Base-by-base conservation (phyloP, 495 filamentous ascomycete species). In the Neurospora sp. region DNA sequence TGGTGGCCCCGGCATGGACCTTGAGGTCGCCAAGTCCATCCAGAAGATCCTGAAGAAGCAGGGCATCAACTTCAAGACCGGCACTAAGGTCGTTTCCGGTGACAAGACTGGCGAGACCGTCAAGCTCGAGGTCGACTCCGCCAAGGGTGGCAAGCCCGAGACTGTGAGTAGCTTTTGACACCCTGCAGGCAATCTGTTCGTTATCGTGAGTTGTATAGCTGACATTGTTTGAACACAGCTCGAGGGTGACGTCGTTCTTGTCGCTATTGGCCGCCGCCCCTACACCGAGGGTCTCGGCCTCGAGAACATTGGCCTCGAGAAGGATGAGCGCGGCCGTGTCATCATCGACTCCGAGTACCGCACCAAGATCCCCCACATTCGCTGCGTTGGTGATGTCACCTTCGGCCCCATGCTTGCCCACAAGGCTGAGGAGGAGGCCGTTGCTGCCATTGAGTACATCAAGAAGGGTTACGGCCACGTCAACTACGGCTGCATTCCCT, bases 351-450 rank as follows among this genome's bases (percentile, higher is more conserved):
- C 93, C 79, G 94, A 99, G 86, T 99, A 97, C 88, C 94, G 96
- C 85, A 98, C 96, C 79, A 97, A 97, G 87, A 82, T 95, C 71
- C 91, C 94, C 14, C 96, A 99, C 86, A 97, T 99, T 83, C 95
- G 96, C 76, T 95, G 94, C 80, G 91, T 99, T 76, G 96, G 96
- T 79, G 96, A 99, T 84, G 93, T 90, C 82, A 99, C 96, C 20
- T 99, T 98, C 84, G 96, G 96, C 20, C 96, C 96, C 78, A 99
- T 99, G 96, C 91, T 99, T 79, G 96, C 96, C 70, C 96, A 99
- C 89, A 99, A 99, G 89, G 96, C 96, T 54, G 96, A 99, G 86
- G 96, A 99, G 86, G 96, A 99, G 86, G 96, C 87, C 72, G 94
- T 98, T 70, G 96, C 96, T 14, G 94, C 89, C 49, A 88, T 98